Evolutionary conservation across 129 eudicot genomes (phyloP).

Genomic region (Erigeron canadensis): DNA sequence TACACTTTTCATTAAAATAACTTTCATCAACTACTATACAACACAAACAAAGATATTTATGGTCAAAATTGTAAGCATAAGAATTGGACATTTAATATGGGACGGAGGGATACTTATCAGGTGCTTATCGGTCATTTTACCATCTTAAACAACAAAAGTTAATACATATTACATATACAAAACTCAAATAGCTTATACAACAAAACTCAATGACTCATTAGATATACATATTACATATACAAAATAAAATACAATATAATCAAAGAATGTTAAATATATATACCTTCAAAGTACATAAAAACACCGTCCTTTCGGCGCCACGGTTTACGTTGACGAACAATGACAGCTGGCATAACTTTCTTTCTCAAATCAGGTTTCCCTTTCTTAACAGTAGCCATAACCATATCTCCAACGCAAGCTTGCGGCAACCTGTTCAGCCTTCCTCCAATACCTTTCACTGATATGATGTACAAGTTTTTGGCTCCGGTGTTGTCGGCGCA

Average conservation of each 20-base stretch:
- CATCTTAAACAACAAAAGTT: no score
- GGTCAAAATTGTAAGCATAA: no score
- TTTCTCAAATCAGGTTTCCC: constrained; percentile 98
- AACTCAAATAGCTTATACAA: not conserved
- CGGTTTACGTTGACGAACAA: constrained; percentile 94
- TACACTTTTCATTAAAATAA: no score
- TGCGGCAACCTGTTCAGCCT: constrained; percentile 75
- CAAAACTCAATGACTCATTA: no score
- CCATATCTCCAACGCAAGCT: constrained; percentile 97
- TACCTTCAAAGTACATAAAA: constrained; percentile 97
- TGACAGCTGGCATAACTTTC: constrained; percentile 99
- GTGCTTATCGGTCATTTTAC: no score
- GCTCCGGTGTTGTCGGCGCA: constrained; percentile 94
- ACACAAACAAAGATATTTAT: no score
- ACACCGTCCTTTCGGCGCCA: constrained; percentile 99
- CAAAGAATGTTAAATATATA: not conserved
- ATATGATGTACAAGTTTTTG: constrained; percentile 79
- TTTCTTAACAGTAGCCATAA: constrained; percentile 97
- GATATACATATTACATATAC: no score
- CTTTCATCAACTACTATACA: no score
- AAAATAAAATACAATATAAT: not conserved
- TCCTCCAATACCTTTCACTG: constrained; percentile 84
- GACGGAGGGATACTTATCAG: no score
- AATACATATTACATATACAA: no score
- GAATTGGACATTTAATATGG: no score